Evolutionary conservation across 139 green algal species (phyloP).

Genomic region (Ostreobium quekettii): DNA sequence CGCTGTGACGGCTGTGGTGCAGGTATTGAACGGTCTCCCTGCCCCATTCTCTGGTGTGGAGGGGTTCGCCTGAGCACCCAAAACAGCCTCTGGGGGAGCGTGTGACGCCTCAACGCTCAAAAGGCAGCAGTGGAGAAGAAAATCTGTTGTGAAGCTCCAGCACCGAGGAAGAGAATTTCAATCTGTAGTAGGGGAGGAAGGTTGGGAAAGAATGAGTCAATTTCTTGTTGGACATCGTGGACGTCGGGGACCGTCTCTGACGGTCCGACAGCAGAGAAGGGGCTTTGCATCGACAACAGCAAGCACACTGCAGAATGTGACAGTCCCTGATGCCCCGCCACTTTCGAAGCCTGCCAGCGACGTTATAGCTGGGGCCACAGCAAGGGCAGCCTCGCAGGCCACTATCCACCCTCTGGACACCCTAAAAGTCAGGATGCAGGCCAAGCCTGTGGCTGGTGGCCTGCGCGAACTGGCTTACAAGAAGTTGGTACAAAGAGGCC

Average conservation of each 20-base stretch:
- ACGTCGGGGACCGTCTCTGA: background rate
- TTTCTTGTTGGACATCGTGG: background rate
- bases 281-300: slow-evolving; percentile 1
- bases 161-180: no score
- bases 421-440: slow-evolving; percentile 77
- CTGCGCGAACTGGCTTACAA: no score
- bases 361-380: slow-evolving; percentile 73
- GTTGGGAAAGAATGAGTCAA: background rate
- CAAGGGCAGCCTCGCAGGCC: slow-evolving; percentile 67
- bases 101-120: background rate
- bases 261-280: background rate
- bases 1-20: background rate
- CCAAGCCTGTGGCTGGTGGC: slow-evolving; percentile 11
- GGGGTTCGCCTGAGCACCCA: slow-evolving; percentile 28
- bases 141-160: no score
- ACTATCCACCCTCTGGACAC: slow-evolving; percentile 92
- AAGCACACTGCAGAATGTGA: background rate
- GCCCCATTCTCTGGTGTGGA: slow-evolving; percentile 51
- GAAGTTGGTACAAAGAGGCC: slow-evolving; percentile 31
- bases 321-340: background rate
- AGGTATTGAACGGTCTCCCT: slow-evolving; percentile 39
- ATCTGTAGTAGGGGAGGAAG: no score
- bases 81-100: slow-evolving; percentile 17
- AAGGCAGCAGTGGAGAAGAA: no score
- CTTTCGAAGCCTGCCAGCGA: slow-evolving; percentile 54